Evolutionary conservation across 176 grass and related monocot genomes (phyloP), one percentile per base, ranked within the genome.

Genomic region (Metroxylon sagu): DNA sequence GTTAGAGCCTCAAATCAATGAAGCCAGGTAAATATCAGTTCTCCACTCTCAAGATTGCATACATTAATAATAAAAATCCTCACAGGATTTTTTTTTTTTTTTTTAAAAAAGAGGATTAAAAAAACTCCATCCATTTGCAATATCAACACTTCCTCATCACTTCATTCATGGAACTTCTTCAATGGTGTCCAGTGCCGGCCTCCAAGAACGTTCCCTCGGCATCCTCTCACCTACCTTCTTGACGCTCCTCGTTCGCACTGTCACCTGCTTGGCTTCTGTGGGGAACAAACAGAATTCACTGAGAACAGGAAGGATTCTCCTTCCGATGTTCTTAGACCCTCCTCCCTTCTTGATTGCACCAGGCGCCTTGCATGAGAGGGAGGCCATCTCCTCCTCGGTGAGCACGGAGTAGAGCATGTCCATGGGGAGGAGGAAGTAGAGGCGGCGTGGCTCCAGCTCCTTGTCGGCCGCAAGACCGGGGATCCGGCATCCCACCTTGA

Each of bases 381-480:
- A 64, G 66, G 74, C 76, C 87, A 88, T 85, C 81, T 97, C 93
- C 18, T 92, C 93, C 50, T 85, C 70, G 17, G 93, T 97, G 76
- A 97, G 93, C 54, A 97, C 87, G 54, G 93, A 97, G 78, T 91
- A 97, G 52, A 97, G 76, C 78, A 97, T 90, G 83, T 91, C 93
- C 71, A 91, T 74, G 17, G 87, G 93, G 8, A 97, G 87, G 7
- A 97, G 81, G 70, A 91, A 92, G 84, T 97, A 97, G 0, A 81
- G 57, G 23, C 53, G 84, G 50, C 54, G 73, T 35, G 80, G 75
- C 53, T 77, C 48, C 66, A 97, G 93, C 69, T 77, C 27, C 74
- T 85, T 81, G 54, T 91, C 87, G 2, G 78, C 81, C 0, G 53
- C 60, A 2, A 97, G 65, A 0, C 87, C 93, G 0, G 93, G 83